Conservation (phyloP, 1,284 basidiomycete genomes). For the Ceratobasidium sp. region DNA sequence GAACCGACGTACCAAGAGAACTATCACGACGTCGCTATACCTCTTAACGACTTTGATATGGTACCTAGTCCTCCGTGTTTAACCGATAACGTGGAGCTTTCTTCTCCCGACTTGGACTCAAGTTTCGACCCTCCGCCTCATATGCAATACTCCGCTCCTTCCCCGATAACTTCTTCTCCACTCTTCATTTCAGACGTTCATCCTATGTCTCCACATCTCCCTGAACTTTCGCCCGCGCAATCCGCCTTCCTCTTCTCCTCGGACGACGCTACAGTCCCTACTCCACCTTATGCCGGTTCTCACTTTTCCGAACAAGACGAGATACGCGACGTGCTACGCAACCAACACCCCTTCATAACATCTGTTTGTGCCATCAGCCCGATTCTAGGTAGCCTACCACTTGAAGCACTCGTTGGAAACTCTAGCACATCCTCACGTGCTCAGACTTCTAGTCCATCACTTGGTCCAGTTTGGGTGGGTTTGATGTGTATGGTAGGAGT, state of each 20-base stretch:
- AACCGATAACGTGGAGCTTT: neutral
- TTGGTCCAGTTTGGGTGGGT: slow-evolving; percentile 3
- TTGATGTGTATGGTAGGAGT: neutral
- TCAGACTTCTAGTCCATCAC: slow-evolving; percentile 3
- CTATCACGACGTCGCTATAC: slow-evolving; percentile 23
- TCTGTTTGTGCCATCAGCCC: slow-evolving; percentile 26
- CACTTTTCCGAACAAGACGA: neutral
- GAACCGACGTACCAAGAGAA: slow-evolving; percentile 30
- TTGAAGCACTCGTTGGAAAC: slow-evolving; percentile 5
- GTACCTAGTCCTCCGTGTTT: neutral
- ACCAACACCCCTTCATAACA: slow-evolving; percentile 10
- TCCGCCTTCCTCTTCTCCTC: neutral
- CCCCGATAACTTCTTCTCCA: neutral
- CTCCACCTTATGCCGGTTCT: slow-evolving; percentile 7
- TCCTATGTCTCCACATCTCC: neutral
- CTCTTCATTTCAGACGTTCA: slow-evolving; percentile 14
- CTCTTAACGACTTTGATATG: slow-evolving; percentile 18
- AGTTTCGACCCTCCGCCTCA: neutral
- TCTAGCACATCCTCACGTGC: neutral
- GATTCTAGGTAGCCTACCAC: neutral
- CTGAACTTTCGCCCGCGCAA: neutral
- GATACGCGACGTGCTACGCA: neutral
- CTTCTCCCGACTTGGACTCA: slow-evolving; percentile 1
- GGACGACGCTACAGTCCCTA: slow-evolving; percentile 17
- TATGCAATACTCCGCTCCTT: neutral